A percentile compares a stretch with the other conserved stretches of the same genome.
These are phyloP conservation scores for Fusarium begoniae DNA, from an alignment of 2,329 filamentous ascomycete species.

Conservation along the genomic window DNA sequence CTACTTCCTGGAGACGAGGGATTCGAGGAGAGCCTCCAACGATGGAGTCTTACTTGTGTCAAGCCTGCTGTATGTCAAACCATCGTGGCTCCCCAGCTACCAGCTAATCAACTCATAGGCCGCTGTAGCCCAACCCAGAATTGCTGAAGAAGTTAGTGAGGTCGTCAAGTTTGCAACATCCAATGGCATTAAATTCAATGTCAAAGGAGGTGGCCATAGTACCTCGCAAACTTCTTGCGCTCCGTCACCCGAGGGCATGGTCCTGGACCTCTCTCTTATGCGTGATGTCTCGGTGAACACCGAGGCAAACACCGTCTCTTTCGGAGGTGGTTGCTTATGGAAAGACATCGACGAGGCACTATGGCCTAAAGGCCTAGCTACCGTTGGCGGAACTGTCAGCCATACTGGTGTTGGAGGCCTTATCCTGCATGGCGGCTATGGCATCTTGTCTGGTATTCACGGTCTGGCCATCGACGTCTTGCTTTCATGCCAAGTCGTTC, in stretches of 20 bases:
- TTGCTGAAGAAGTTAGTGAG: slow-evolving; percentile 51
- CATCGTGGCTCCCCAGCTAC: not conserved
- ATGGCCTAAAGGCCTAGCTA: slow-evolving; percentile 61
- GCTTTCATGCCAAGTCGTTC: slow-evolving; percentile 51
- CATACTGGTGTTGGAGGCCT: slow-evolving; percentile 70
- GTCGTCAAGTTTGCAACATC: slow-evolving; percentile 55
- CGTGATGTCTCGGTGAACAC: slow-evolving; percentile 58
- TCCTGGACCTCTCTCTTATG: slow-evolving; percentile 65
- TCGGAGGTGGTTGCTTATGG: slow-evolving; percentile 63
- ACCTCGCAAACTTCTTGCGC: slow-evolving; percentile 57
- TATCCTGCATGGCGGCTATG: slow-evolving; percentile 66
- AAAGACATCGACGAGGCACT: slow-evolving; percentile 62
- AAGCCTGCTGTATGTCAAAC: slow-evolving; percentile 45
- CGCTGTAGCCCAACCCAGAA: slow-evolving; percentile 54
- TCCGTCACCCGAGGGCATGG: slow-evolving; percentile 60
- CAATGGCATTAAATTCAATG: slow-evolving; percentile 58
- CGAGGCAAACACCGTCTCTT: slow-evolving; percentile 55
- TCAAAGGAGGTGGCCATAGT: slow-evolving; percentile 66
- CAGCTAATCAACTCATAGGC: slow-evolving; percentile 46
- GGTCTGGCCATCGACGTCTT: slow-evolving; percentile 60
- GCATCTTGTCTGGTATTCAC: slow-evolving; percentile 62
- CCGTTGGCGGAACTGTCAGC: slow-evolving; percentile 69
- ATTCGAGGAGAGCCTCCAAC: slow-evolving; percentile 47
- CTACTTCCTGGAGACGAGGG: slow-evolving; percentile 47
- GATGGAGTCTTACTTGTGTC: slow-evolving; percentile 51